Percentiles rank a stretch among this genome's conserved stretches.
Evolutionary conservation across 176 grass and related monocot genomes (phyloP).

Genomic region (Hyparrhenia diplandra): DNA sequence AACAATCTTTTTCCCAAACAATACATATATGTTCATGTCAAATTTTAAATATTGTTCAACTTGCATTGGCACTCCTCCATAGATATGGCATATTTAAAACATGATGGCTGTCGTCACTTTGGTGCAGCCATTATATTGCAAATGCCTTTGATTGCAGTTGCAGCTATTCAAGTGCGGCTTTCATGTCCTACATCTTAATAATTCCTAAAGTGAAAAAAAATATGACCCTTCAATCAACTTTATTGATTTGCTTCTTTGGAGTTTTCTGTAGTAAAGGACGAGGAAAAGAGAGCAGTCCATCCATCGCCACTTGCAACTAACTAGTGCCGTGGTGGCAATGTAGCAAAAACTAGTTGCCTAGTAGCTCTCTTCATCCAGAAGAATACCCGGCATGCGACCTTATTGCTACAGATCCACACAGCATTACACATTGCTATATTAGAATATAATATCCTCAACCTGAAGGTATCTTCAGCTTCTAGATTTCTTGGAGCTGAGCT

Average conservation of each 20-base stretch:
- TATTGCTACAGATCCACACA: neutral
- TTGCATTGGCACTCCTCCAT: neutral
- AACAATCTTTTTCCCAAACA: neutral
- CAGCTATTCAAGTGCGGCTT: neutral
- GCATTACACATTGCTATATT: neutral
- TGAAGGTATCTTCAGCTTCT: neutral
- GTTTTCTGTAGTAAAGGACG: neutral
- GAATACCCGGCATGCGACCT: neutral
- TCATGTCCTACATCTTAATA: conserved; percentile 31
- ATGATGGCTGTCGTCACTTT: neutral
- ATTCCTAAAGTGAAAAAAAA: conserved; percentile 16
- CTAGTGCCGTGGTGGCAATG: neutral
- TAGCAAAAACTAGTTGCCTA: conserved; percentile 9
- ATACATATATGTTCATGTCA: neutral
- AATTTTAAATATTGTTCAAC: too few species aligned
- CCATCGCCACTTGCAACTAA: neutral
- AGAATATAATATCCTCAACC: neutral
- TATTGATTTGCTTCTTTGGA: neutral
- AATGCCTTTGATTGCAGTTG: neutral
- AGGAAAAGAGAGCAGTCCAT: neutral
- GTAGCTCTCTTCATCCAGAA: conserved; percentile 4
- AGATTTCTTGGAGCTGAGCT: neutral
- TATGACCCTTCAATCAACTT: neutral
- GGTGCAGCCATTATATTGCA: neutral
- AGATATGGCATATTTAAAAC: neutral